Evolutionary conservation across 768 basidiomycete species (phyloP).

Genomic region (Rhizopogon vulgaris): DNA sequence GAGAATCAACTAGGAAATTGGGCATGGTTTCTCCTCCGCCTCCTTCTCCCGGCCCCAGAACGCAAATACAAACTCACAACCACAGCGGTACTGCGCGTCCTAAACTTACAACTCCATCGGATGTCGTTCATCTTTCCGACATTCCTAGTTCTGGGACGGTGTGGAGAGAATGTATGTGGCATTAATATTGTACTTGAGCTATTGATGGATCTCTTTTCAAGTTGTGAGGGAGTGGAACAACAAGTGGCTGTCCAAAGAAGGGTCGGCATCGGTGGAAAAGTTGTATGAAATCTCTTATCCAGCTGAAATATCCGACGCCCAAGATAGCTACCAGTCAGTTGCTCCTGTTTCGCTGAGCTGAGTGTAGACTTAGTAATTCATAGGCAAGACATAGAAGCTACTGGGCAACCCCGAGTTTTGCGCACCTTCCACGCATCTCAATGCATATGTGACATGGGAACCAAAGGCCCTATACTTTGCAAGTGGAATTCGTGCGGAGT

Average conservation of each 20-base stretch:
- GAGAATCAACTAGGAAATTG: neutral
- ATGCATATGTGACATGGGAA: constrained; percentile 64
- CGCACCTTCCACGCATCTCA: constrained; percentile 60
- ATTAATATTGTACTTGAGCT: constrained; percentile 11
- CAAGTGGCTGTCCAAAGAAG: neutral
- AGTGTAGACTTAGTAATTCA: neutral
- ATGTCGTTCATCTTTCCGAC: constrained; percentile 42
- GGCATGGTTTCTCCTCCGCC: neutral
- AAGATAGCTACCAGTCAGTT: constrained; percentile 45
- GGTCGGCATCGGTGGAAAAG: constrained; percentile 39
- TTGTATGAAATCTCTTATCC: constrained; percentile 45
- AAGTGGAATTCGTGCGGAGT: constrained; percentile 60
- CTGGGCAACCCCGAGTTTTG: constrained; percentile 36
- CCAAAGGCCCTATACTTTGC: constrained; percentile 45
- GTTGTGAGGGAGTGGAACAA: neutral
- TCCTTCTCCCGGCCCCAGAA: neutral
- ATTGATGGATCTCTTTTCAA: constrained; percentile 7
- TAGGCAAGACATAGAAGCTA: constrained; percentile 29
- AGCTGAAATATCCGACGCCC: constrained; percentile 24
- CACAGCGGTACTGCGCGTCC: neutral
- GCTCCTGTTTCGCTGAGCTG: constrained; percentile 1
- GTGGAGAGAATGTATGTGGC: constrained; percentile 46
- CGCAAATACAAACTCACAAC: neutral
- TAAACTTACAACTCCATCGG: constrained; percentile 10
- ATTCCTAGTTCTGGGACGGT: constrained; percentile 38